Evolutionary conservation across 2,329 filamentous ascomycete species (phyloP).

Genomic region (Cladobotryum protrusum): DNA sequence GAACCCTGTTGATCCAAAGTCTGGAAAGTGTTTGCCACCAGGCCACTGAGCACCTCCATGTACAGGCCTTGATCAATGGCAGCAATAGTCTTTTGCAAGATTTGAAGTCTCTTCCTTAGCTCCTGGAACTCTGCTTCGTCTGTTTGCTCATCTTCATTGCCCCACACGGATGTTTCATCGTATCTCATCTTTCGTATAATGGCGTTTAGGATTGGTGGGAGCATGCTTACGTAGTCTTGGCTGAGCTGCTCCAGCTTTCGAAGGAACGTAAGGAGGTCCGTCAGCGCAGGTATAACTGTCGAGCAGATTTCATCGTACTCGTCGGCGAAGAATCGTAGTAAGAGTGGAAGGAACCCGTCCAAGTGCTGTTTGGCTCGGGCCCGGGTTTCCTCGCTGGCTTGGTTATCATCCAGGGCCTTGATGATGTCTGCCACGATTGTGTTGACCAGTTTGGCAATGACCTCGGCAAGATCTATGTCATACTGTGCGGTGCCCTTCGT

Average conservation of each 20-base stretch:
- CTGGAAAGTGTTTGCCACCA: constrained; percentile 83
- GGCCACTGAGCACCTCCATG: constrained; percentile 77
- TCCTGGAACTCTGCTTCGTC: constrained; percentile 98
- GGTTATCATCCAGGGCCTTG: constrained; percentile 67
- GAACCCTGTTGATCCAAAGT: constrained; percentile 67
- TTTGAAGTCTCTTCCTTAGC: constrained; percentile 79
- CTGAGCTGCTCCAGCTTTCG: constrained; percentile 73
- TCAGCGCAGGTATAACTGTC: constrained; percentile 87
- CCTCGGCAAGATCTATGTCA: constrained; percentile 91
- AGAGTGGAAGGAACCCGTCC: constrained; percentile 75
- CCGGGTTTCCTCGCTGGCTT: constrained; percentile 56
- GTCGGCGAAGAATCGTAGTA: constrained; percentile 92
- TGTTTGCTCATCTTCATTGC: constrained; percentile 86
- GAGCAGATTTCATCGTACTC: constrained; percentile 98
- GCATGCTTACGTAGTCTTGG: constrained; percentile 69
- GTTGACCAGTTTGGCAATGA: constrained; percentile 92
- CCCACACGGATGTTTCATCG: constrained; percentile 91
- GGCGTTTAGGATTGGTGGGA: constrained; percentile 82
- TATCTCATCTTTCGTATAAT: constrained; percentile 97
- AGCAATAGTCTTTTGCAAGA: constrained; percentile 87
- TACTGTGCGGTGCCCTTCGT: constrained; percentile 77
- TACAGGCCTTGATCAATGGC: constrained; percentile 84
- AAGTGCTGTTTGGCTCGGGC: constrained; percentile 75
- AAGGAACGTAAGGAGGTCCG: constrained; percentile 84
- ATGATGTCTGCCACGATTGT: constrained; percentile 82